phyloP scores from a whole-genome alignment of 257 asterid species.

The Leptodermis oblonga region DNA sequence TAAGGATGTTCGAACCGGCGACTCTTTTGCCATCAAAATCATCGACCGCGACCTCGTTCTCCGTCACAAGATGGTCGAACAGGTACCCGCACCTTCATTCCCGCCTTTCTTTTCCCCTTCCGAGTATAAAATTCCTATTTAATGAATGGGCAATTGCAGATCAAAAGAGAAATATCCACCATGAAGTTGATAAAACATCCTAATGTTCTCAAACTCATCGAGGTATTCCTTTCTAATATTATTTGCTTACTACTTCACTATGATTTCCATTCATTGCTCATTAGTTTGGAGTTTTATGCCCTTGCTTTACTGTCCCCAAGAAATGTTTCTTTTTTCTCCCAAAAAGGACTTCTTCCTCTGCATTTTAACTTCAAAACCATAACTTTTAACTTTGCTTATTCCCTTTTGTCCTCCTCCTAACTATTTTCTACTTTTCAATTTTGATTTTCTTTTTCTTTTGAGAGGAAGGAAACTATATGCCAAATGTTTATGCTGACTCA shows the following conservation, averaged over 20 bases:
- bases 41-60: conserved; percentile 67
- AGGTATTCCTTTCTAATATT: conserved; percentile 30
- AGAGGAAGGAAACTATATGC: not conserved
- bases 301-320: too few species aligned
- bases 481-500: not conserved
- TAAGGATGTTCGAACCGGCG: conserved; percentile 39
- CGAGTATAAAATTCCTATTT: not conserved
- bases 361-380: too few species aligned
- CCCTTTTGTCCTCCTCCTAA: too few species aligned
- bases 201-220: conserved; percentile 58
- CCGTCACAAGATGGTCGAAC: conserved; percentile 66
- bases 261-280: not conserved
- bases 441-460: too few species aligned
- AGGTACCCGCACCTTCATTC: conserved; percentile 22
- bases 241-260: not conserved
- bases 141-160: conserved; percentile 31
- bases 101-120: not conserved
- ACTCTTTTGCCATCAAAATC: conserved; percentile 65
- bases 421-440: too few species aligned
- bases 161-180: conserved; percentile 75
- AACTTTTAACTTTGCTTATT: too few species aligned
- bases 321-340: too few species aligned
- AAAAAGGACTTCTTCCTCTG: too few species aligned
- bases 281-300: too few species aligned
- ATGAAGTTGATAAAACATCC: conserved; percentile 90